Conservation (phyloP, 169 alveolate genomes). For the Toxoplasma gondii region DNA sequence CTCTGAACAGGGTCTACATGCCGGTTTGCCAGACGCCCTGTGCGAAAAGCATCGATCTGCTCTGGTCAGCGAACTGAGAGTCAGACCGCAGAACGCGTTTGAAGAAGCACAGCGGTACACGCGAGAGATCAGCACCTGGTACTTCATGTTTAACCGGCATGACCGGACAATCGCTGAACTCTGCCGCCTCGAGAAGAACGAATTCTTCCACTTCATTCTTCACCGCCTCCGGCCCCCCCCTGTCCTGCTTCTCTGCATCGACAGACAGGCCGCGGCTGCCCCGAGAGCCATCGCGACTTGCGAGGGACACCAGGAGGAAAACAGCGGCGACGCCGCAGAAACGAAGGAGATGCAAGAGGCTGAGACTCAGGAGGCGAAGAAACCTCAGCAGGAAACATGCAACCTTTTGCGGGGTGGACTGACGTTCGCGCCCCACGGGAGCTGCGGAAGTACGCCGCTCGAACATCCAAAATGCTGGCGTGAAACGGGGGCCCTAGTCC, state of each 20-base stretch:
- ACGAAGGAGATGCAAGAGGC: background rate
- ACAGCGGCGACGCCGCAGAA: background rate
- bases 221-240: background rate
- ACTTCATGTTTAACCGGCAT: background rate
- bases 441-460: background rate
- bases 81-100: conserved; percentile 17
- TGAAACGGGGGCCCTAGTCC: background rate
- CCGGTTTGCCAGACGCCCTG: background rate
- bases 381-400: background rate
- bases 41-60: background rate
- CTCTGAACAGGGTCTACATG: background rate
- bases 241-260: conserved; percentile 2
- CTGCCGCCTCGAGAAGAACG: background rate
- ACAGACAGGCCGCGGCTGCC: background rate
- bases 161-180: background rate
- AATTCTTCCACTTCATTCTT: background rate
- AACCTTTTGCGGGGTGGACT: background rate
- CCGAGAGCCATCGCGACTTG: background rate
- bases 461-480: background rate
- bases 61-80: conserved; percentile 9
- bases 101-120: conserved; percentile 40
- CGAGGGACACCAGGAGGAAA: background rate
- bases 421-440: background rate
- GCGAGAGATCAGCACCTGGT: background rate
- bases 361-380: background rate